Evolutionary conservation across 352 stramenopile species (phyloP).

Genomic region (Thraustochytrium sp.): DNA sequence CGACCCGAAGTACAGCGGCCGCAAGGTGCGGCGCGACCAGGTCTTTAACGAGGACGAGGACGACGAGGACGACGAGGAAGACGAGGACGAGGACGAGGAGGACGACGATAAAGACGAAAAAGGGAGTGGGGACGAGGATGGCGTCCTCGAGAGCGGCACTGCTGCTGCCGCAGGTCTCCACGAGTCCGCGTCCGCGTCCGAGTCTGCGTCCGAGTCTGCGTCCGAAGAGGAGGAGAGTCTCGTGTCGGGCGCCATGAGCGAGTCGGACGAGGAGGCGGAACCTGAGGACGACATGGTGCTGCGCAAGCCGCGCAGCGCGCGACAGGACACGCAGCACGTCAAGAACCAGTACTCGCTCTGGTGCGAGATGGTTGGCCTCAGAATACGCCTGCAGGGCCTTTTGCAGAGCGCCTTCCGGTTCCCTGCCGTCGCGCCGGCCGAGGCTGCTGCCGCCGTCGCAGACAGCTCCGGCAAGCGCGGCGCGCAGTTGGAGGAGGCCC

Average conservation of each 20-base stretch:
- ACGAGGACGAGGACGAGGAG: conserved; percentile 9
- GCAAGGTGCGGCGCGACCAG: background rate
- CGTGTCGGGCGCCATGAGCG: too few species aligned
- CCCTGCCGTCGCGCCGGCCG: background rate
- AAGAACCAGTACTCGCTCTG: conserved; percentile 24
- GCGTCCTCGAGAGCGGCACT: too few species aligned
- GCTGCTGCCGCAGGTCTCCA: too few species aligned
- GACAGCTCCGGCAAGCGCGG: background rate
- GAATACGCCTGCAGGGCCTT: conserved; percentile 22
- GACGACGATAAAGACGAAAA: background rate
- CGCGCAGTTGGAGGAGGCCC: background rate
- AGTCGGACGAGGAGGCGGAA: background rate
- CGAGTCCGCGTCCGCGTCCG: too few species aligned
- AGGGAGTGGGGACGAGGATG: background rate
- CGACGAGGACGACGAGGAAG: conserved; percentile 18
- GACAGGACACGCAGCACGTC: background rate
- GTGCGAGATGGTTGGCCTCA: conserved; percentile 21
- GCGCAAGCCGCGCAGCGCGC: background rate
- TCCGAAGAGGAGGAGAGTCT: too few species aligned
- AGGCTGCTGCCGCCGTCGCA: background rate
- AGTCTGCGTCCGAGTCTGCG: too few species aligned
- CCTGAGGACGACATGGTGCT: background rate
- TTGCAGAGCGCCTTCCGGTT: background rate
- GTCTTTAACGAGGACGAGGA: background rate
- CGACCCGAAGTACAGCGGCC: conserved; percentile 13